Base-by-base conservation (phyloP, 1,139 yeast species). In the Suhomyces taliae region DNA sequence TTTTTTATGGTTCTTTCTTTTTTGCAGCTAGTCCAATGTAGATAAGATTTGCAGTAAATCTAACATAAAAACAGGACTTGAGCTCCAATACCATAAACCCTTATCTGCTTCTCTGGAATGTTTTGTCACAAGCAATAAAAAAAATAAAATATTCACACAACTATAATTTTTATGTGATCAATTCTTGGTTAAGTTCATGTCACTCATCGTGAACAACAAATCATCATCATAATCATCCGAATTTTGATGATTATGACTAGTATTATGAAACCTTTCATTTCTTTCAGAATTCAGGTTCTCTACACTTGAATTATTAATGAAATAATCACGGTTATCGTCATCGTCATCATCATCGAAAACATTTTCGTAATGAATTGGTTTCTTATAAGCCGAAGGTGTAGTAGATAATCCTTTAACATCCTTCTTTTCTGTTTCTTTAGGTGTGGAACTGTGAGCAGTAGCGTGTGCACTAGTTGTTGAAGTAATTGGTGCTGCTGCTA, bases 171-270 rank as follows among this genome's bases (percentile, higher is more conserved):
- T 19, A 19, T 19, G 32, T 9, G 32, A 12, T 42, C 35, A 50
- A 32, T 49, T 45, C 60, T 68, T 70, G 37, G 74, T 72, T 38
- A 75, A 60, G 51, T 85, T 83, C 93, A 87, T 87, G 60, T 89
- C 96, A 62, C 96, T 89, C 95, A 90, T 88, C 31, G 95, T 86
- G 65, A 90, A 90, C 47, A 90, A 70, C 58, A 90, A 69, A 51
- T 88, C 96, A 53, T 88, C 96, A 52, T 87, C 95, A 39, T 85
- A 90, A 36, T 82, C 85, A 34, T 79, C 82, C 36, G 56, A 36
- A 3, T 37, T 40, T 8, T 43, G 41, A 4, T 35, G 48, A 9
- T 19, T 15, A 14, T 45, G 45, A 29, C 31, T 31, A 10, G 38
- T 12, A 8, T 37, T 26, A 11, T 40, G 45, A 24, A 41, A 39